Evolutionary conservation across 139 green algal species (phyloP), one percentile per base, ranked within the genome.

Genomic region (Tetratostichococcus sp.): DNA sequence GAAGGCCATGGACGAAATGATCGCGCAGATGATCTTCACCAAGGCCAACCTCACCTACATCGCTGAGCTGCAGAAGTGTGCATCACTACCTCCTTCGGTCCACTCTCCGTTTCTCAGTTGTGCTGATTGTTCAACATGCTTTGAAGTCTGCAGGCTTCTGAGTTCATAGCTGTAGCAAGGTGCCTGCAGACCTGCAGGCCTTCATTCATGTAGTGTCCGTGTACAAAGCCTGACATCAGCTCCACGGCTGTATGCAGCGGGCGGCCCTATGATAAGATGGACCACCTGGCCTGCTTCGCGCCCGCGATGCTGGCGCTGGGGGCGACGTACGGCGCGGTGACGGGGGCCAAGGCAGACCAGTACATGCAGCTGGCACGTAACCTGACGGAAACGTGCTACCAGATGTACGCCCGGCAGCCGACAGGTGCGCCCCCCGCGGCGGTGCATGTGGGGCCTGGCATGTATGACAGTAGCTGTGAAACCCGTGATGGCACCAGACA

Each of bases 271-370:
- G 57, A 80, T 67, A 84, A 81, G 71, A 91, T 93, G 82, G 86
- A 93, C 69, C 90, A 94, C 73, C 79, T 94, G 33, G 77, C 78
- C 6, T 95, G 90, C 82, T 95, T 95, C 69, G 69, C 89, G 26
- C 78, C 84, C 1, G 91, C 81, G 26, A 92, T 89, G 76, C 75
- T 94, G 30, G 84, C 85, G 1, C 77, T 94, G 34, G 87, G 88
- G 30, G 85, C 69, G 31, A 74, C 79, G 50, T 31, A 69, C 3
- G 79, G 78, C 30, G 79, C 78, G 26, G 82, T 86, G 28, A 73
- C 35, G 8, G 80, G 71, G 0, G 33, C 30, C 30, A 87, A 88
- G 43, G 81, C 76, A 59, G 65, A 78, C 19, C 65, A 35, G 34
- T 89, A 89, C 75, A 33, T 89, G 66, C 28, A 87, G 68, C 79